Evolutionary conservation across 352 stramenopile species (phyloP).

Genomic region (Phytopythium chamaehyphon): DNA sequence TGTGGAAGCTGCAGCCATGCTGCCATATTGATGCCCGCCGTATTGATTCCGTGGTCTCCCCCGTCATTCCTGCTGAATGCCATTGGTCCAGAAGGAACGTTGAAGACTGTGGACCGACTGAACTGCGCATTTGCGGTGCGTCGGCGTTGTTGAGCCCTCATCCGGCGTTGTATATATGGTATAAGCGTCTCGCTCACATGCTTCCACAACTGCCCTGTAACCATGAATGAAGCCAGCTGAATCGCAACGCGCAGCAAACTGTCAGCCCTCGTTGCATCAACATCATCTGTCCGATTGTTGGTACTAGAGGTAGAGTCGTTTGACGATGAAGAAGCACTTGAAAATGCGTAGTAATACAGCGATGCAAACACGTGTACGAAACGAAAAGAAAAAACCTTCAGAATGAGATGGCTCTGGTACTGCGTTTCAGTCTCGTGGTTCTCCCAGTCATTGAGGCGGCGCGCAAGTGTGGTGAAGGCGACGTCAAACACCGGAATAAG

Average conservation of each 20-base stretch:
- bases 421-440: slow-evolving; percentile 86
- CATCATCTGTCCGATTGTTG: not conserved
- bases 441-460: slow-evolving; percentile 92
- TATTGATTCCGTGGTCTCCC: not conserved
- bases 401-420: slow-evolving; percentile 92
- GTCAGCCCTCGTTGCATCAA: slow-evolving; percentile 13
- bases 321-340: slow-evolving; percentile 10
- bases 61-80: not conserved
- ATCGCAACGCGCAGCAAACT: slow-evolving; percentile 89
- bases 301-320: slow-evolving; percentile 2
- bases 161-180: slow-evolving; percentile 53
- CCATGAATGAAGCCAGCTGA: slow-evolving; percentile 92
- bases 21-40: slow-evolving; percentile 16
- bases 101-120: slow-evolving; percentile 61
- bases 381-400: slow-evolving; percentile 98
- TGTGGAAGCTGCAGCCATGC: slow-evolving; percentile 1
- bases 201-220: slow-evolving; percentile 92
- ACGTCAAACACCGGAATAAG: slow-evolving; percentile 78
- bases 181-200: slow-evolving; percentile 90
- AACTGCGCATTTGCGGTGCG: slow-evolving; percentile 56
- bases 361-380: slow-evolving; percentile 96
- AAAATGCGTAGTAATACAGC: slow-evolving; percentile 96
- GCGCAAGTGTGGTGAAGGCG: slow-evolving; percentile 84
- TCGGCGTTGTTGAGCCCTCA: slow-evolving; percentile 49
- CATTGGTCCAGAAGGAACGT: slow-evolving; percentile 14